These are phyloP conservation scores for Daldinia concentrica DNA, from an alignment of 495 filamentous ascomycete species.

Conservation along the genomic window DNA sequence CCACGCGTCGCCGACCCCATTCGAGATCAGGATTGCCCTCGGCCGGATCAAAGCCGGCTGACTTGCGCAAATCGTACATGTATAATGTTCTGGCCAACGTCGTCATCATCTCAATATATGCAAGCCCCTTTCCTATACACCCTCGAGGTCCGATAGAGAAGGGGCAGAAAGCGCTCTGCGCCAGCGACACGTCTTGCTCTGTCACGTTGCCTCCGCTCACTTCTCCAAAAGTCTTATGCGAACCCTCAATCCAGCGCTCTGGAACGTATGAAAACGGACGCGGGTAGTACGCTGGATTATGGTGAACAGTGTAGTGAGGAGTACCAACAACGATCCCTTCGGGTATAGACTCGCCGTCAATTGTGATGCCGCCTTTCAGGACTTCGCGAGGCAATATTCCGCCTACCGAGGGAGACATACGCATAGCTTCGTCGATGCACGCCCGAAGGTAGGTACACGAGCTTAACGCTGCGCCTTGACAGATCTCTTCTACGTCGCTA, in stretches of 20 bases:
- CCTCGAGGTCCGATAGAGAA: slow-evolving; percentile 66
- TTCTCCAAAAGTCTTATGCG: slow-evolving; percentile 32
- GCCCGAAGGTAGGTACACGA: slow-evolving; percentile 66
- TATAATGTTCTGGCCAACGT: slow-evolving; percentile 59
- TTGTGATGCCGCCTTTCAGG: slow-evolving; percentile 64
- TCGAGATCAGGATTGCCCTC: slow-evolving; percentile 53
- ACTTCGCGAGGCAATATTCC: slow-evolving; percentile 70
- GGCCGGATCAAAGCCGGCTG: slow-evolving; percentile 54
- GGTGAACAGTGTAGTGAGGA: slow-evolving; percentile 65
- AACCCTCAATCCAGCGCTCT: slow-evolving; percentile 62
- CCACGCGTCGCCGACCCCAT: slow-evolving; percentile 56
- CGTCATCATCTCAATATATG: slow-evolving; percentile 63
- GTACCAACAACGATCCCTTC: slow-evolving; percentile 63
- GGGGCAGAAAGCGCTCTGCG: slow-evolving; percentile 64
- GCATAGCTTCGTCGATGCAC: slow-evolving; percentile 78
- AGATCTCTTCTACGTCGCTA: slow-evolving; percentile 61
- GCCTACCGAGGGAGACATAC: slow-evolving; percentile 72
- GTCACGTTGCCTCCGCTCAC: slow-evolving; percentile 16
- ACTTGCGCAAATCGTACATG: slow-evolving; percentile 58
- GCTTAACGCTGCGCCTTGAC: slow-evolving; percentile 59
- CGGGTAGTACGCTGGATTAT: slow-evolving; percentile 63
- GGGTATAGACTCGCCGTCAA: slow-evolving; percentile 65
- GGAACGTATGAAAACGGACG: slow-evolving; percentile 62
- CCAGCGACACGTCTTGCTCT: slow-evolving; percentile 52
- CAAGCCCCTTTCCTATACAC: slow-evolving; percentile 69